These are phyloP conservation scores for Pisolithus albus DNA, from an alignment of 768 basidiomycete species.

Conservation along the genomic window DNA sequence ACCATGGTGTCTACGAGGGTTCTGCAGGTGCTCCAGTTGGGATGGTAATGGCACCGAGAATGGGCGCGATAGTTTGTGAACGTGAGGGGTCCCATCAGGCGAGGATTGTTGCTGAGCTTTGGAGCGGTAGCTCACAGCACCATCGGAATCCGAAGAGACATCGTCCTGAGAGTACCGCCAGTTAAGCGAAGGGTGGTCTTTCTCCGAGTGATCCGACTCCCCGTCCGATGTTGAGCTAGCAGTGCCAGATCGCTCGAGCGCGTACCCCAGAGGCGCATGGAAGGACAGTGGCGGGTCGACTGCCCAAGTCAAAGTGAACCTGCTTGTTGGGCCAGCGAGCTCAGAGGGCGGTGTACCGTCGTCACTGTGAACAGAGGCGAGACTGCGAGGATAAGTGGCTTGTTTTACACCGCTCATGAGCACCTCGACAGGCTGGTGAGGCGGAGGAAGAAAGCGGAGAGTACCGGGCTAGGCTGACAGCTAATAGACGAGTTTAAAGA, in stretches of 20 bases:
- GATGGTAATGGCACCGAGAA: conserved; percentile 76
- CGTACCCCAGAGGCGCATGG: conserved; percentile 26
- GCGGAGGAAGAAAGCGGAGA: conserved; percentile 4
- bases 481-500: conserved; percentile 4
- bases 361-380: conserved; percentile 29
- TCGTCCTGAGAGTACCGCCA: conserved; percentile 27
- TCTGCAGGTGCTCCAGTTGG: conserved; percentile 67
- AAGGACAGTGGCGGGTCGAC: conserved; percentile 37
- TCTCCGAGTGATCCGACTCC: conserved; percentile 47
- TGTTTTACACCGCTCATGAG: conserved; percentile 27
- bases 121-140: conserved; percentile 18
- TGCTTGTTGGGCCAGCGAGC: conserved; percentile 38
- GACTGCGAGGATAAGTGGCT: conserved; percentile 47
- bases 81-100: conserved; percentile 21
- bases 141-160: conserved; percentile 27
- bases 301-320: conserved; percentile 57
- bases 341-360: conserved; percentile 42
- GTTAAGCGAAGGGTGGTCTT: conserved; percentile 25
- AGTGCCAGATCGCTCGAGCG: conserved; percentile 33
- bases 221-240: conserved; percentile 43
- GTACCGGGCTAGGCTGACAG: conserved; percentile 10
- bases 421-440: neutral
- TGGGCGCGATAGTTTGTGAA: conserved; percentile 63
- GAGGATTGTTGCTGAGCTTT: conserved; percentile 18
- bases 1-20: conserved; percentile 45